Base-by-base conservation (phyloP, 2,329 filamentous ascomycete genomes). In the Beauveria bassiana region DNA sequence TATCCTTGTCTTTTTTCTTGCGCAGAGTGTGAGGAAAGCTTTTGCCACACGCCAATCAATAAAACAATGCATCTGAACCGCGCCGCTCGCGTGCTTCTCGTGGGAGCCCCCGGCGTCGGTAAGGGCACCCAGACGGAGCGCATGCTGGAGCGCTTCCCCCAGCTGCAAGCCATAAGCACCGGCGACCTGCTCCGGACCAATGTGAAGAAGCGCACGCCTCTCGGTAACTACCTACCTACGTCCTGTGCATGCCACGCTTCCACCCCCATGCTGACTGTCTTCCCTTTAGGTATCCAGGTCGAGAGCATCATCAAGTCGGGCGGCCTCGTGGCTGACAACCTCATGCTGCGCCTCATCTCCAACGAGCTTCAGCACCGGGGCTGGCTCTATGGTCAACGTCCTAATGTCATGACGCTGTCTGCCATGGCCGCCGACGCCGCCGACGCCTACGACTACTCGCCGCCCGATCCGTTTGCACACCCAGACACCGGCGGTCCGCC, bases 51-150 rank as follows among this genome's bases (percentile, higher is more conserved):
- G 42, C 16, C 42, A 24, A 51, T 61, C 57, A 24, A 87, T 87
- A 85, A 81, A 51, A 62, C 57, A 28, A 87, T 87, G 85, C 81
- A 85, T 77, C 84, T 96, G 70, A 83, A 82, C 66, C 87, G 83
- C 77, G 93, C 95, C 62, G 95, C 95, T 60, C 89, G 95, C 65
- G 88, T 98, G 65, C 98, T 99, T 71, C 86, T 99, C 67, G 86
- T 99, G 69, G 95, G 95, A 68, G 93, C 93, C 58, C 95, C 95
- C n/a, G 93, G 93, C 62, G 95, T 96, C 62, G 95, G 95, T 65
- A 99, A 99, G 75, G 95, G 93, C 65, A 99, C 95, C 3, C 95
- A 99, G 78, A 91, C 91, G 57, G 90, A 96, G 74, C 86, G 95
- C 64, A 81, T 99, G 65, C 86, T 98, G 67, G 80, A 87, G 68